phyloP scores from a whole-genome alignment of 768 basidiomycete genomes.

The Trametes coccinea region DNA sequence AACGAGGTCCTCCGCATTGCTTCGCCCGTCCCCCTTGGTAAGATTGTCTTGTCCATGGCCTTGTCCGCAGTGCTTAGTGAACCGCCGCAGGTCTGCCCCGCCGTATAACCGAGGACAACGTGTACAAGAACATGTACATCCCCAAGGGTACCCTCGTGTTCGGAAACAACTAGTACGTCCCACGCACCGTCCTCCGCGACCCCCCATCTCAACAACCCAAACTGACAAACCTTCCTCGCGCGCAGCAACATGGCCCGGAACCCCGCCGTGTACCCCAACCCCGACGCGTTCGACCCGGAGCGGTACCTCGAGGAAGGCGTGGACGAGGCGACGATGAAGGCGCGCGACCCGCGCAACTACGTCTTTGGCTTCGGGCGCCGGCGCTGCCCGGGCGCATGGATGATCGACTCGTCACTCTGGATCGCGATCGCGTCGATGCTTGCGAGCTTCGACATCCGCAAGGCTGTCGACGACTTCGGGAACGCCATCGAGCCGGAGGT shows the following conservation, averaged over 20 bases:
- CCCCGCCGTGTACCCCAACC: conserved; percentile 48
- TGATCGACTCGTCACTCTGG: conserved; percentile 29
- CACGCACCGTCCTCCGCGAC: conserved; percentile 1
- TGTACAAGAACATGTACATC: conserved; percentile 58
- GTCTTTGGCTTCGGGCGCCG: conserved; percentile 32
- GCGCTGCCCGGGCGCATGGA: conserved; percentile 27
- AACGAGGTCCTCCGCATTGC: conserved; percentile 59
- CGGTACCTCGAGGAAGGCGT: conserved; percentile 41
- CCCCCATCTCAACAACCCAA: neutral
- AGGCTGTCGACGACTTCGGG: conserved; percentile 26
- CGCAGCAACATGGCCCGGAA: conserved; percentile 35
- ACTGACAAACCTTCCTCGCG: neutral
- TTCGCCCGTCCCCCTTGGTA: conserved; percentile 57
- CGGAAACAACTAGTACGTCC: conserved; percentile 58
- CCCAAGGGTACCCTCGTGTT: conserved; percentile 67
- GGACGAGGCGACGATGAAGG: conserved; percentile 25
- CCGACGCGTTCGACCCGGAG: conserved; percentile 54
- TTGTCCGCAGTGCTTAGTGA: neutral
- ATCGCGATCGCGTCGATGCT: conserved; percentile 29
- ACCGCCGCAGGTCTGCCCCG: conserved; percentile 56
- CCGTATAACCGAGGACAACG: conserved; percentile 63
- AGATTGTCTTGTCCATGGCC: conserved; percentile 22
- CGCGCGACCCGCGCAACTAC: conserved; percentile 43
- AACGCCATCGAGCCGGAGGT: conserved; percentile 37
- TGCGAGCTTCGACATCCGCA: conserved; percentile 26